Evolutionary conservation across 805 yeast species (phyloP).

Genomic region (Tetrapisispora taiwanensis): DNA sequence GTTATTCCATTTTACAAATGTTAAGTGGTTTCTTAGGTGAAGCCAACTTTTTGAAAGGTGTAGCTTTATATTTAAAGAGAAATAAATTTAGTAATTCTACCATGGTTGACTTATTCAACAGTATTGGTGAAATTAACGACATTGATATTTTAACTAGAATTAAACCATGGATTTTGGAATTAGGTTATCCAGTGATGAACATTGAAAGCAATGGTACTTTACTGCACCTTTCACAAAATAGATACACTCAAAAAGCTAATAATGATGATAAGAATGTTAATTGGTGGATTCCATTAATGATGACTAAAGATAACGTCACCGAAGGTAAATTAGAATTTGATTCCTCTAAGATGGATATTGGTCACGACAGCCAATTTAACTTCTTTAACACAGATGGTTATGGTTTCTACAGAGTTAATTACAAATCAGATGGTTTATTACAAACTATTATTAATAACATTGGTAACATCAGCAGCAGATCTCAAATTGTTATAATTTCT

Average conservation of each 20-base stretch:
- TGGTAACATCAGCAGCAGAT: constrained; percentile 34
- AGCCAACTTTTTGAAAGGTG: constrained; percentile 62
- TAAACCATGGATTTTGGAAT: constrained; percentile 57
- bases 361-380: constrained; percentile 12
- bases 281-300: constrained; percentile 51
- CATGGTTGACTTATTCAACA: constrained; percentile 58
- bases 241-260: constrained; percentile 3
- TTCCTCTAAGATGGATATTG: background rate
- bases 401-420: constrained; percentile 48
- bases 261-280: background rate
- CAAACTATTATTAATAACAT: constrained; percentile 34
- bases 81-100: constrained; percentile 63
- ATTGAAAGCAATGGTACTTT: constrained; percentile 31
- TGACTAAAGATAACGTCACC: constrained; percentile 2
- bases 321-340: constrained; percentile 3
- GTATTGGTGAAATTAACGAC: constrained; percentile 50
- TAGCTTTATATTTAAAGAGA: constrained; percentile 52
- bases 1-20: constrained; percentile 72
- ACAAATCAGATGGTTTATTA: constrained; percentile 35
- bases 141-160: constrained; percentile 34
- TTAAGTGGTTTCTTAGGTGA: constrained; percentile 60
- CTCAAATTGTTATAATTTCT: constrained; percentile 45
- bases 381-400: constrained; percentile 41
- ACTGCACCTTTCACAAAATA: constrained; percentile 6
- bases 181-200: constrained; percentile 62